A percentile compares a stretch with the other conserved stretches of the same genome.
Conservation (phyloP, 108 stramenopile species). For the Conticribra weissflogii region DNA sequence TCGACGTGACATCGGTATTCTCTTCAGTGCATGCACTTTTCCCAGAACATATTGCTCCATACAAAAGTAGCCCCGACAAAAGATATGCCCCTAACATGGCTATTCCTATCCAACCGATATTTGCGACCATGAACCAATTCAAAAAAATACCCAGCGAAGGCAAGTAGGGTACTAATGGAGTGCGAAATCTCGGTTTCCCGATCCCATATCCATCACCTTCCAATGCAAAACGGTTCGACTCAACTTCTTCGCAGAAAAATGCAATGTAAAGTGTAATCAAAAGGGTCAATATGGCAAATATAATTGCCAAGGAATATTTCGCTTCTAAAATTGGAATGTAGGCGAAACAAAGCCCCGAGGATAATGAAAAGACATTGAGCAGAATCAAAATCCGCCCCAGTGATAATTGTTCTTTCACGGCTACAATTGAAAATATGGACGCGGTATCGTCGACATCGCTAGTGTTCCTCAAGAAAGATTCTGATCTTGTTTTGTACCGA, state of each 20-base stretch:
- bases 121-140: conserved; percentile 88
- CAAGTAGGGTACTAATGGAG: conserved; percentile 74
- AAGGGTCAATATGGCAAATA: conserved; percentile 34
- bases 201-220: conserved; percentile 31
- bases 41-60: conserved; percentile 39
- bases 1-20: not conserved
- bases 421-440: conserved; percentile 25
- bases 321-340: conserved; percentile 8
- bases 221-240: conserved; percentile 15
- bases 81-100: conserved; percentile 66
- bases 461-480: conserved; percentile 25
- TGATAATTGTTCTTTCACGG: conserved; percentile 17
- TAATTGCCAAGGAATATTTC: conserved; percentile 13
- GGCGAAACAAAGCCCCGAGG: conserved; percentile 27
- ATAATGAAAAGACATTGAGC: conserved; percentile 31
- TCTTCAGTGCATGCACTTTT: conserved; percentile 12
- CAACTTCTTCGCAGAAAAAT: conserved; percentile 14
- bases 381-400: conserved; percentile 34
- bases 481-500: conserved; percentile 34
- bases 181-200: conserved; percentile 54
- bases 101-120: conserved; percentile 66
- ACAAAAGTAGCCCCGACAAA: conserved; percentile 46
- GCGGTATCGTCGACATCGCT: conserved; percentile 13
- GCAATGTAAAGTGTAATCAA: conserved; percentile 24
- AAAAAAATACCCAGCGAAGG: conserved; percentile 79